Evolutionary conservation across 768 basidiomycete species (phyloP), one percentile per base, ranked within the genome.

Genomic region (Russula abietina): DNA sequence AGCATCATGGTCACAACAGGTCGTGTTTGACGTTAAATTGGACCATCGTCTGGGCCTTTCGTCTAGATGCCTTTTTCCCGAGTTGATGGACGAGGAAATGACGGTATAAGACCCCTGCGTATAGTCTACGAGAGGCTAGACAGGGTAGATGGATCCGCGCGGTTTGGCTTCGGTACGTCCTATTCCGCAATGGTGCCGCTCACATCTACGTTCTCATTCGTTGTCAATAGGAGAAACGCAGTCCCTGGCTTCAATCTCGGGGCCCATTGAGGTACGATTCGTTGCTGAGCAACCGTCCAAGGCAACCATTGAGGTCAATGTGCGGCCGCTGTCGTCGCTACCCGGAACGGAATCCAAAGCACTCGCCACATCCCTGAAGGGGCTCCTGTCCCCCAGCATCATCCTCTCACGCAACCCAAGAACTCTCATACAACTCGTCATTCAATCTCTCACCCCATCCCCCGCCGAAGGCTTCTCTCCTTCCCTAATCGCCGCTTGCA

Each of bases 91-190:
- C 75, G 82, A 63, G 60, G 60, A 46, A 30, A 61, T 8, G 69
- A 73, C 24, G 73, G 78, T 49, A 48, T 75, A 33, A 74, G 83
- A 1, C 65, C 72, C 0, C 65, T 83, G 1, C 69, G 64, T 24
- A 79, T 88, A 43, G 72, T 73, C 7, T 87, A 83, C 64, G 84
- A 87, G 54, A 77, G 76, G 1, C 78, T 91, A 10, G 82, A 84
- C n/a, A 79, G 87, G 55, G 87, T 85, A 24, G 90, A 92, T 65
- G 88, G 88, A 1, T 90, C 88, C 3, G 89, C 88, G 2, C 78
- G 84, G 28, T 92, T 91, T 69, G 77, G 75, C 26, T 86, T 87
- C 62, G 85, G 85, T 82, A 66, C 66, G 75, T 71, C 36, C 30
- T 19, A 32, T 33, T 11, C 46, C 28, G 36, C 49, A 43, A 63